Percentiles rank a stretch among this genome's conserved stretches.
Evolutionary conservation across 768 basidiomycete genomes (phyloP).

Genomic region (Tulasnella sp.): DNA sequence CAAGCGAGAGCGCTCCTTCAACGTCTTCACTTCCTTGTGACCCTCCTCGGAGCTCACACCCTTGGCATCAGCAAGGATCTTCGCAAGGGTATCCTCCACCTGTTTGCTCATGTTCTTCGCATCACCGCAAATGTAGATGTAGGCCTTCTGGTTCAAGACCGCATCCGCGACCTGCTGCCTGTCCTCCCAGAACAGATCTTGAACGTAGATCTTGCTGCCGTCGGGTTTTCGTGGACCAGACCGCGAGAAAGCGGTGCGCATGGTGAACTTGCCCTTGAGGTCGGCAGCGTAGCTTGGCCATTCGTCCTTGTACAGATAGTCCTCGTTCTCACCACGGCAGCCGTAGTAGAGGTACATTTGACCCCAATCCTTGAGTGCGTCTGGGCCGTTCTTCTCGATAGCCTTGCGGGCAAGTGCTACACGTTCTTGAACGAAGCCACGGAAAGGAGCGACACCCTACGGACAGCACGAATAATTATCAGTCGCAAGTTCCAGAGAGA

Average conservation of each 20-base stretch:
- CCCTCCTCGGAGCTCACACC: constrained; percentile 86
- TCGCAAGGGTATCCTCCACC: constrained; percentile 84
- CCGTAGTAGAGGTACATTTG: constrained; percentile 93
- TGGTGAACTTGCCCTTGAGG: constrained; percentile 84
- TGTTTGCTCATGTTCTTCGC: constrained; percentile 94
- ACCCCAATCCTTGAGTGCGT: constrained; percentile 94
- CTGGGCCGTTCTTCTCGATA: constrained; percentile 90
- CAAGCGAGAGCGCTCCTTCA: constrained; percentile 90
- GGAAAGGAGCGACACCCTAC: constrained; percentile 98
- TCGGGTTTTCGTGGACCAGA: constrained; percentile 73
- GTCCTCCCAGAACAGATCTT: constrained; percentile 90
- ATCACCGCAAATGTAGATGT: constrained; percentile 95
- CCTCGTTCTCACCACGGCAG: constrained; percentile 81
- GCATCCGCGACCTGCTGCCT: constrained; percentile 77
- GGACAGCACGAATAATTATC: constrained; percentile 2
- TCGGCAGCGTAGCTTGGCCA: constrained; percentile 86
- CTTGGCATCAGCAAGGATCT: constrained; percentile 87
- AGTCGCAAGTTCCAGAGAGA: neutral
- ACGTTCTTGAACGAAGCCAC: constrained; percentile 97
- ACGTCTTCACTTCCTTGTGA: constrained; percentile 81
- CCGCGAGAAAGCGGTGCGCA: constrained; percentile 88
- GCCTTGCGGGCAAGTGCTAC: constrained; percentile 93
- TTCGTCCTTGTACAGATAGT: constrained; percentile 93
- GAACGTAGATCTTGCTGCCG: constrained; percentile 97
- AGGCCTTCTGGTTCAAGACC: constrained; percentile 92